Evolutionary conservation across 495 filamentous ascomycete genomes (phyloP), one percentile per base, ranked within the genome.

Genomic region (Glutinoglossum americanum): DNA sequence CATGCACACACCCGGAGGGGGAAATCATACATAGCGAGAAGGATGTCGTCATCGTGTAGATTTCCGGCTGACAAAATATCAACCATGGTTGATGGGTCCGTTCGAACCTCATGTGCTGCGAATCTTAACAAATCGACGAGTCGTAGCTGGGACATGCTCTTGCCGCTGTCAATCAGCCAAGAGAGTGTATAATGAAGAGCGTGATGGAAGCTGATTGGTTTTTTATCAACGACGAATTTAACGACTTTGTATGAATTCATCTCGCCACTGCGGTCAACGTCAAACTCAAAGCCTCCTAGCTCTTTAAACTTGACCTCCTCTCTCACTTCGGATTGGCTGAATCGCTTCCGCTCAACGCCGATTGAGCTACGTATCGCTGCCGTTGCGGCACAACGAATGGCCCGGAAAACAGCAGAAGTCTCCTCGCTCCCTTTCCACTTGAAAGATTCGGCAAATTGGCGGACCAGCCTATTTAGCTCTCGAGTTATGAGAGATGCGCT

Each of bases 141-240:
- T 54, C 84, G 69, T 1, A 80, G 73, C 11, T 73, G 70, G 45
- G 76, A 72, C 76, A 96, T 82, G 53, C 76, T 72, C 64, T 89
- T 90, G 35, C 81, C 93, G 59, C 84, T 83, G 62, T 96, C 92
- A 58, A 99, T 79, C 35, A 99, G 72, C 92, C 92, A 99, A 0
- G 93, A 97, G n/a, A 96, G 71, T 0, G 85, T 93, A 66, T 97
- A 97, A 66, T 99, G 92, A 35, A 99, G 73, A 8, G 87, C 87
- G 67, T 99, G 92, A 64, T 99, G 93, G 73, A 99, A 97, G 68
- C 93, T 97, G 67, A 97, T 92, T 0, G 85, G 81, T 61, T 92
- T 81, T 60, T 80, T 80, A 59, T 92, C 89, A 6, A 97, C 87
- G 7, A 83, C 76, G 66, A 92, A 96, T 60, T 84, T 83, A 27